phyloP scores from a whole-genome alignment of 2,329 filamentous ascomycete species.

The Colletotrichum gigasporum region DNA sequence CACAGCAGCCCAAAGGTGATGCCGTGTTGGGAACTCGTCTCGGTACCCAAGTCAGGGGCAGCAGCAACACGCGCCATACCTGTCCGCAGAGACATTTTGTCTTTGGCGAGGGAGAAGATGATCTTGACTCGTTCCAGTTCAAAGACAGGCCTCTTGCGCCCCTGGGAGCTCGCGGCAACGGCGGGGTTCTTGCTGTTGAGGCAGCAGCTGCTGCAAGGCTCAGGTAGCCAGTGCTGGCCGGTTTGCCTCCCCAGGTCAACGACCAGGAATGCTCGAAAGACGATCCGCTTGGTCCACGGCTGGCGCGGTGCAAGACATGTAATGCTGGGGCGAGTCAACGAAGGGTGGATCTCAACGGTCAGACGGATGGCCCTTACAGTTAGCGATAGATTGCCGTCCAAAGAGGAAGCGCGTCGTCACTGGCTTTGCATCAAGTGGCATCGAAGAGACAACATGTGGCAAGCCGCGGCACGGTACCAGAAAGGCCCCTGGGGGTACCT shows the following conservation, averaged over 20 bases:
- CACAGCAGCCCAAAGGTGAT: neutral
- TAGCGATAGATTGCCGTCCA: constrained; percentile 17
- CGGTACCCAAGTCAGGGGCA: neutral
- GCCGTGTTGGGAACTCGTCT: neutral
- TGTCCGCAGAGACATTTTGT: too few species aligned
- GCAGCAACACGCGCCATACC: neutral
- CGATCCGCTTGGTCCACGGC: neutral
- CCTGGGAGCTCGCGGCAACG: too few species aligned
- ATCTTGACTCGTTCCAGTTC: too few species aligned
- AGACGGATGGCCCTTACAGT: neutral
- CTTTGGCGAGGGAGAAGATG: too few species aligned
- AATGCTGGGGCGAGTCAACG: neutral
- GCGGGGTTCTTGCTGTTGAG: too few species aligned
- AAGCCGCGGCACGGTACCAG: constrained; percentile 13
- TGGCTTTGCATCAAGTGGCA: neutral
- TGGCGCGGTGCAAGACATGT: neutral
- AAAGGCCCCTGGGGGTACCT: constrained; percentile 2
- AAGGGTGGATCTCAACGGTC: neutral
- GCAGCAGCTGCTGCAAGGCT: neutral
- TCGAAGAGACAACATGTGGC: constrained; percentile 24
- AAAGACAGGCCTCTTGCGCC: too few species aligned
- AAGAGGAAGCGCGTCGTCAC: neutral
- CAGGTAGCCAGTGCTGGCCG: neutral
- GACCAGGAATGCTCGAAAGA: neutral
- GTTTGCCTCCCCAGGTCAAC: neutral